Conservation (phyloP, 805 yeast species). For the Komagataella populi region DNA sequence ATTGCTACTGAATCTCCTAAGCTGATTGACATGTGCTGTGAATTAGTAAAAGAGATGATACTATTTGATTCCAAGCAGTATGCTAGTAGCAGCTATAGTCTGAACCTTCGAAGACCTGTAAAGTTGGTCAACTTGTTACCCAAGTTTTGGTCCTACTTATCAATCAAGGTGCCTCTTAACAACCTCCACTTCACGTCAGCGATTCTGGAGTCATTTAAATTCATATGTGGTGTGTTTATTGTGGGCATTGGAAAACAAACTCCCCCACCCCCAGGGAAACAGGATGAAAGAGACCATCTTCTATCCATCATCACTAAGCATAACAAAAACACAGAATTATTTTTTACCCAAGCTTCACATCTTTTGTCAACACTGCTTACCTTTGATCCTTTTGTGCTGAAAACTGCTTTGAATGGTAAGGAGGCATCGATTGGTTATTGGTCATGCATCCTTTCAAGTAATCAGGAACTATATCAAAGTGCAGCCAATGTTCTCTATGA, state of each 20-base stretch:
- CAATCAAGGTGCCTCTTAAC: not conserved
- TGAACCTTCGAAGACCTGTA: not conserved
- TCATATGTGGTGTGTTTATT: constrained; percentile 1
- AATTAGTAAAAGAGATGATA: not conserved
- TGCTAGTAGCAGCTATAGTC: not conserved
- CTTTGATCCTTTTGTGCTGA: constrained; percentile 5
- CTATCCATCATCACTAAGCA: not conserved
- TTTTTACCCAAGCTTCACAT: not conserved
- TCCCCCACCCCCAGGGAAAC: not conserved
- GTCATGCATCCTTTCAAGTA: constrained; percentile 60
- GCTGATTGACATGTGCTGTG: not conserved
- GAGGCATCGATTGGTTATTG: constrained; percentile 50
- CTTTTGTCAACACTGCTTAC: not conserved
- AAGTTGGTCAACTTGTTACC: not conserved
- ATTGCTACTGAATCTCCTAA: not conserved
- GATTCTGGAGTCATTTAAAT: constrained; percentile 5
- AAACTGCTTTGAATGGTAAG: constrained; percentile 23
- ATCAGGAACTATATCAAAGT: constrained; percentile 43
- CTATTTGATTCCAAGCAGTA: not conserved
- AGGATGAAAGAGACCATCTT: not conserved
- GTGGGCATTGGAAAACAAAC: not conserved
- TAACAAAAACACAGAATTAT: not conserved
- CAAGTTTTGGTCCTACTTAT: not conserved
- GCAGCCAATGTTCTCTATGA: constrained; percentile 64
- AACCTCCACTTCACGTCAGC: constrained; percentile 1